Conservation (phyloP, 179 eudicot species). For the Silene coronaria region DNA sequence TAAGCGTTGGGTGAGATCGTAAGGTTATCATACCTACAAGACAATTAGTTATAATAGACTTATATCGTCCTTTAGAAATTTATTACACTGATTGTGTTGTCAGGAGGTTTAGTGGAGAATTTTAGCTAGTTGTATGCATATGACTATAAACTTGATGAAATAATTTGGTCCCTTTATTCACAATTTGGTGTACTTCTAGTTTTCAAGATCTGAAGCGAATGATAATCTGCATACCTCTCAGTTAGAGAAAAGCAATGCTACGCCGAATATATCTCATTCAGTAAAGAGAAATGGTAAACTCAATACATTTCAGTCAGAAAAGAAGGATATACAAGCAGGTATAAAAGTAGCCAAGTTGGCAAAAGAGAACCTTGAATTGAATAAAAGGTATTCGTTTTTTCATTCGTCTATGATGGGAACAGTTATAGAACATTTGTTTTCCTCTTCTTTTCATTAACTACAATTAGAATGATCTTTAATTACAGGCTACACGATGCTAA, state of each 20-base stretch:
- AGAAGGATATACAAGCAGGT: not conserved
- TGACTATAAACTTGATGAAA: not conserved
- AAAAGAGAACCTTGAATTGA: conserved; percentile 35
- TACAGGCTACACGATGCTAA: conserved; percentile 28
- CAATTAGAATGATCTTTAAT: not conserved
- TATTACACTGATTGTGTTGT: too few species aligned
- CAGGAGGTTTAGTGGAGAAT: not conserved
- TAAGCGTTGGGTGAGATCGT: not conserved
- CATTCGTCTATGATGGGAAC: not conserved
- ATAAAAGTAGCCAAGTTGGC: conserved; percentile 20
- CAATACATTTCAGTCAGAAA: conserved; percentile 6
- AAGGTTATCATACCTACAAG: too few species aligned
- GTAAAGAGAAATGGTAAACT: not conserved
- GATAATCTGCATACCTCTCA: not conserved
- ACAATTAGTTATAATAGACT: too few species aligned
- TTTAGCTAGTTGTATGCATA: not conserved
- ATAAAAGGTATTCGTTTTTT: conserved; percentile 30
- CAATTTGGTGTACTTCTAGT: not conserved
- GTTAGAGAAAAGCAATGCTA: conserved; percentile 3
- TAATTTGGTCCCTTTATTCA: not conserved
- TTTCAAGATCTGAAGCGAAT: not conserved
- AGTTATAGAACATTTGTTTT: not conserved
- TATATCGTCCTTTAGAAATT: too few species aligned
- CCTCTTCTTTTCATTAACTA: not conserved
- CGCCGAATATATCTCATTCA: not conserved